Base-by-base conservation (phyloP, 2,329 filamentous ascomycete genomes). In the Botrytis deweyae region DNA sequence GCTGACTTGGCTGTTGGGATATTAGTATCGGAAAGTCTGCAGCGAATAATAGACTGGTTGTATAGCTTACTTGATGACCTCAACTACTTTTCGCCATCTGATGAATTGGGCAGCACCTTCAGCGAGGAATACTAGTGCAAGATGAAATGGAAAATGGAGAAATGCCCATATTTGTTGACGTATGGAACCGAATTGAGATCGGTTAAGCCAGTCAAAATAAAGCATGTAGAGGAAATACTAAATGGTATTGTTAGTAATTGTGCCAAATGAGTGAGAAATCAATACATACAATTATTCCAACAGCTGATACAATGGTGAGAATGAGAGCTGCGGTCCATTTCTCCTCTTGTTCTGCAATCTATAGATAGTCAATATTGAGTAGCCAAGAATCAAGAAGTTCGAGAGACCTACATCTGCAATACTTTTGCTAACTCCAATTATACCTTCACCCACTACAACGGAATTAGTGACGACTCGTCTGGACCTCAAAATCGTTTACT, bases 111-210 rank as follows among this genome's bases (percentile, higher is more conserved):
- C 71, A 3, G 55, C 72, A 25, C 87, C 88, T 79, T 89, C 88
- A 4, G 88, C 84, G 8, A 88, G 82, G n/a, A 89, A 84, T 33
- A 89, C 85, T 33, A 89, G 84, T 25, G 84, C 82, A 4, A 88
- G 83, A 76, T 89, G 87, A 74, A 89, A 86, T 0, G 87, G 87
- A 76, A 89, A 89, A 79, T 89, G 88, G 3, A 86, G 78, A 9
- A 84, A 79, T 1, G 84, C 83, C 85, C 84, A 86, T 52, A 80
- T 65, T 63, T 76, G 76, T 49, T 77, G 73, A 18, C 77, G 74
- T 20, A 77, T 66, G 4, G 74, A 74, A 16, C 76, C 77, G 42
- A 78, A 77, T 42, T 78, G 73, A 2, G 72, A 36, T 25, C 74
- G 66, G 16, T 74, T 75, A 8, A 78, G 61, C 70, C 72, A 76